Base-by-base conservation (phyloP, 805 yeast species). In the Starmera caribaea region DNA sequence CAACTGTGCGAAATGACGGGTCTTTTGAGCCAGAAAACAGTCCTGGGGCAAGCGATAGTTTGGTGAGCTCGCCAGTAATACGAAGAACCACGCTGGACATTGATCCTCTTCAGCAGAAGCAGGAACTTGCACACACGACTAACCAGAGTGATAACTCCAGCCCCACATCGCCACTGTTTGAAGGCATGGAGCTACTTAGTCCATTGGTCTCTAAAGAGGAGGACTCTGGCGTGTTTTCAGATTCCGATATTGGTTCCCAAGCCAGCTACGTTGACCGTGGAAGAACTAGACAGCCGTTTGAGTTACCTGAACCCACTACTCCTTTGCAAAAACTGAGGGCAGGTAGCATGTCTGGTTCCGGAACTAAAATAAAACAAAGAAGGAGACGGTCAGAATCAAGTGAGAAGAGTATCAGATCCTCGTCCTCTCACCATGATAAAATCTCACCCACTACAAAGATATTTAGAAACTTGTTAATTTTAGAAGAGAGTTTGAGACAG, bases 401-500 rank as follows among this genome's bases (percentile, higher is more conserved):
- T 28, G 56, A 51, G 13, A 49, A 54, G 30, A 43, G 48, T n/a
- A 7, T 45, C 6, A 45, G 53, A 28, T 55, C 60, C 5, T 42
- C 47, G 8, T 47, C 54, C 35, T 44, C 38, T 8, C 51, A 45
- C 10, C 43, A 52, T 29, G 55, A 51, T 8, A 42, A 42, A 16
- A 53, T 63, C 26, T 63, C 71, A 9, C 74, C 78, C 8, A 71
- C 83, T 0, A 83, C 88, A 2, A 80, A 81, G 65, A 78, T 87
- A 13, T 86, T 81, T 57, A 72, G 94, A 36, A 88, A 90, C 56
- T 61, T 92, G 48, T 64, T 90, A 36, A 81, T 90, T 13, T 59
- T 89, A 39, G 98, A 90, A 58, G 95, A 89, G 54, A 79, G 86
- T 40, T 65, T 92, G 38, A 70, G 97, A 32, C 79, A 74, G 44